Evolutionary conservation across 225 moss, liverwort and hornwort species (phyloP).

Genomic region (Lunularia cruciata): DNA sequence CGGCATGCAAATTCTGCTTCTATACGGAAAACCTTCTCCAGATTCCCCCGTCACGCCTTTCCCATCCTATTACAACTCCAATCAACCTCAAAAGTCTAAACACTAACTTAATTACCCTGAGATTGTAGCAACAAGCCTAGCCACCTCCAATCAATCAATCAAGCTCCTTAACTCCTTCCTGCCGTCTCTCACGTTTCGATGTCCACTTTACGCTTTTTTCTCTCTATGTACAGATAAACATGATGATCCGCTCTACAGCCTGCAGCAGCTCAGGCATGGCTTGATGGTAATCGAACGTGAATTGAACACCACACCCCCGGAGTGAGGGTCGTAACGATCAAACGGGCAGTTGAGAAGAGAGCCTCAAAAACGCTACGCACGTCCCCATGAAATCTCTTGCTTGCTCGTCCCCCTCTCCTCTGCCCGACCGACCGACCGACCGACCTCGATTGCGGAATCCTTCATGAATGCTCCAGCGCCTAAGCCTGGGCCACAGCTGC

Average conservation of each 20-base stretch:
- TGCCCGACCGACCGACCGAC: constrained; percentile 23
- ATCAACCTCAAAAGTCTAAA: not conserved
- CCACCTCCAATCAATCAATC: not conserved
- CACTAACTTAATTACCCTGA: not conserved
- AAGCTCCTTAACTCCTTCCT: too few species aligned
- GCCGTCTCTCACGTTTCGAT: not conserved
- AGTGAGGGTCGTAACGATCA: not conserved
- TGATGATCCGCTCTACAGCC: not conserved
- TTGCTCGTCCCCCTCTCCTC: not conserved
- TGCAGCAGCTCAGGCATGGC: constrained; percentile 5
- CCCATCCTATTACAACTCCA: not conserved
- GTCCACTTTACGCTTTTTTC: not conserved
- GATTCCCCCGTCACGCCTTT: not conserved
- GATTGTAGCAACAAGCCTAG: not conserved
- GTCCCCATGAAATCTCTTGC: not conserved
- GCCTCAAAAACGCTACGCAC: not conserved
- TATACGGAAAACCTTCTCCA: not conserved
- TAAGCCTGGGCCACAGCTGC: constrained; percentile 16
- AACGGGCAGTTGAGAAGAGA: constrained; percentile 2
- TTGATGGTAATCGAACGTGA: not conserved
- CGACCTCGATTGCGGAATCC: constrained; percentile 18
- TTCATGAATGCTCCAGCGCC: constrained; percentile 18
- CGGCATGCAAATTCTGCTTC: not conserved
- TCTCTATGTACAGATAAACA: not conserved
- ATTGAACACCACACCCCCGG: too few species aligned